These are phyloP conservation scores for Starmerella geochares DNA, from an alignment of 805 yeast genomes.

Conservation along the genomic window DNA sequence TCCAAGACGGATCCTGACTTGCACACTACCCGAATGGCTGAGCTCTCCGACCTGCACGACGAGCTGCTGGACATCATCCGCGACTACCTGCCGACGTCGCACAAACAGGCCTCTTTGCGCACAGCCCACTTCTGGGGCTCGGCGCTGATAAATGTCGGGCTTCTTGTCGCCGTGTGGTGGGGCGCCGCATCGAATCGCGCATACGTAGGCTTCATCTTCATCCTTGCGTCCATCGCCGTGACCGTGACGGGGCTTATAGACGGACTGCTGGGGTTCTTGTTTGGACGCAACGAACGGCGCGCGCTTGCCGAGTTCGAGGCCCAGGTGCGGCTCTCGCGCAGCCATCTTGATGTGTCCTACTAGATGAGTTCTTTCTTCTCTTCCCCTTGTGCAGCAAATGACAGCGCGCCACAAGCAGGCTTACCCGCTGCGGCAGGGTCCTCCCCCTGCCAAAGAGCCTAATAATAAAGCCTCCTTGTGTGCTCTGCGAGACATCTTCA, in stretches of 20 bases:
- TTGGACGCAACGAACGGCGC: conserved; percentile 70
- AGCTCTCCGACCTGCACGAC: conserved; percentile 32
- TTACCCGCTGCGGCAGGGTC: no score
- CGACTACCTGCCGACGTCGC: conserved; percentile 43
- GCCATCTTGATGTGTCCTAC: conserved; percentile 3
- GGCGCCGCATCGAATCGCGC: conserved; percentile 42
- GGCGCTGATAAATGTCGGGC: conserved; percentile 41
- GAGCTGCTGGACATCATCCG: conserved; percentile 42
- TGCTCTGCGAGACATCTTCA: no score
- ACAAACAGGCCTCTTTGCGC: conserved; percentile 57
- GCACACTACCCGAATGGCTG: background rate
- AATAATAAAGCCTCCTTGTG: no score
- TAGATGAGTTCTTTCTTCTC: background rate
- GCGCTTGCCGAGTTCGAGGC: conserved; percentile 64
- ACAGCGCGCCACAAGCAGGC: no score
- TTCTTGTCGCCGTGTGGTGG: conserved; percentile 49
- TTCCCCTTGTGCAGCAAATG: background rate
- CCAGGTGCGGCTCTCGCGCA: conserved; percentile 43
- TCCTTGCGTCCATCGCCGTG: conserved; percentile 45
- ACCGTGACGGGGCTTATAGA: conserved; percentile 59
- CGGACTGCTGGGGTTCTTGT: conserved; percentile 67
- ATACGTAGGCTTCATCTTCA: conserved; percentile 61
- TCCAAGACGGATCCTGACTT: background rate
- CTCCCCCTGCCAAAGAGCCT: no score
- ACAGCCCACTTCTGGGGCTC: conserved; percentile 53